Evolutionary conservation across 495 filamentous ascomycete genomes (phyloP).

Genomic region (Hyaloscypha hepaticicola): DNA sequence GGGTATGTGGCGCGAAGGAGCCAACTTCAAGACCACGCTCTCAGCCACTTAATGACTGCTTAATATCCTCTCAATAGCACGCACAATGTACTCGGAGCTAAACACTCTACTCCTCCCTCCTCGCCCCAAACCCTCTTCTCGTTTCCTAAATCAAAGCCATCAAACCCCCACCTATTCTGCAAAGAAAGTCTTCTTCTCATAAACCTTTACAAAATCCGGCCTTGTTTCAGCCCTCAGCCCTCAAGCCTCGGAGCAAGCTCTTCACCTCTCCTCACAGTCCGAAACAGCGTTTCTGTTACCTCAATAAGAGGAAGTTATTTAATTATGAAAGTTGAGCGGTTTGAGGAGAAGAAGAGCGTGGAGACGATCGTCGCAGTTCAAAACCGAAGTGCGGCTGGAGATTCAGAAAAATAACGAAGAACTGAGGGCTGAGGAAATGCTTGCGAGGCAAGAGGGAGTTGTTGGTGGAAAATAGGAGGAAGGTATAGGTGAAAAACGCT

Average conservation of each 20-base stretch:
- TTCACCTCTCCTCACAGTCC: constrained; percentile 19
- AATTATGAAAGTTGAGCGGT: too few relatives aligned
- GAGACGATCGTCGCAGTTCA: too few relatives aligned
- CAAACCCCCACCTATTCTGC: constrained; percentile 18
- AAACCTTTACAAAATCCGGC: constrained; percentile 18
- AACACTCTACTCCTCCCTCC: constrained; percentile 19
- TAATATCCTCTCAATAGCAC: constrained; percentile 7
- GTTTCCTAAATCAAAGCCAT: constrained; percentile 13
- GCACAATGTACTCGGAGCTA: constrained; percentile 1
- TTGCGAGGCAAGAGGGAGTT: too few relatives aligned
- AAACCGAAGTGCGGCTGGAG: too few relatives aligned
- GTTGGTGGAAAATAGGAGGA: too few relatives aligned
- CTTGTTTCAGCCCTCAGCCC: constrained; percentile 1
- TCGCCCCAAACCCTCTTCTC: constrained; percentile 11
- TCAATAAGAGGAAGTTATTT: too few relatives aligned
- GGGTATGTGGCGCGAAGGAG: too few relatives aligned
- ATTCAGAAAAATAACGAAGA: too few relatives aligned
- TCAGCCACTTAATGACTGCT: not conserved
- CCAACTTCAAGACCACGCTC: too few relatives aligned
- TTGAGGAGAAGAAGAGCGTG: too few relatives aligned
- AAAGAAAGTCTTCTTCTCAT: constrained; percentile 12
- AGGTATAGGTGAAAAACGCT: too few relatives aligned
- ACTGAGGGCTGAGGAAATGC: too few relatives aligned
- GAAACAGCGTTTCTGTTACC: not conserved
- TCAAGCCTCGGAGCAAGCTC: not conserved